A percentile compares a stretch with the other conserved stretches of the same genome.
Evolutionary conservation across 2,329 filamentous ascomycete genomes (phyloP).

Genomic region (Alternaria ventricosa): DNA sequence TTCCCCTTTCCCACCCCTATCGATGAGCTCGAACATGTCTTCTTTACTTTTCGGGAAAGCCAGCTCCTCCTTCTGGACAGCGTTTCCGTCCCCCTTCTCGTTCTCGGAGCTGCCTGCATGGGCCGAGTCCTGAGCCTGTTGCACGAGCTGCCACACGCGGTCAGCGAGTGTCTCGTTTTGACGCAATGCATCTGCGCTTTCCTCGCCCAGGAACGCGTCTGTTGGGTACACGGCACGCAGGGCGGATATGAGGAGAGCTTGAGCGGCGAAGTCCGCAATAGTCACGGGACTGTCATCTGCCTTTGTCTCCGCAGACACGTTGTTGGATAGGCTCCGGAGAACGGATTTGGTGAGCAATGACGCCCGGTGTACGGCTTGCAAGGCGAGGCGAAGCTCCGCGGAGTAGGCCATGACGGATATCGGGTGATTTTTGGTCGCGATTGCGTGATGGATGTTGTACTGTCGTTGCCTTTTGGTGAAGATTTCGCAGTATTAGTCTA

Average conservation of each 20-base stretch:
- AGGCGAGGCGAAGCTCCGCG: constrained; percentile 41
- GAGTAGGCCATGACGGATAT: constrained; percentile 23
- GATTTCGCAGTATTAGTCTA: constrained; percentile 17
- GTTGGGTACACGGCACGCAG: constrained; percentile 61
- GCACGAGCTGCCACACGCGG: constrained; percentile 64
- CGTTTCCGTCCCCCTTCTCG: constrained; percentile 24
- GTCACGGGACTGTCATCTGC: constrained; percentile 67
- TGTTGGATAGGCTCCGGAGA: constrained; percentile 56
- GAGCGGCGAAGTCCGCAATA: constrained; percentile 68
- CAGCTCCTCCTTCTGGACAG: constrained; percentile 18
- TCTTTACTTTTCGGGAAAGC: constrained; percentile 54
- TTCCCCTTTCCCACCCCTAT: constrained; percentile 62
- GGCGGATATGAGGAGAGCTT: constrained; percentile 66
- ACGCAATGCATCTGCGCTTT: constrained; percentile 62
- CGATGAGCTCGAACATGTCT: constrained; percentile 68
- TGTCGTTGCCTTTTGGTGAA: constrained; percentile 7
- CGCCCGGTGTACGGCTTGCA: constrained; percentile 60
- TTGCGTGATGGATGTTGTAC: constrained; percentile 8
- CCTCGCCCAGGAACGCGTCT: constrained; percentile 68
- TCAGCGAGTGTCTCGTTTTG: constrained; percentile 56
- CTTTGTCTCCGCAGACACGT: constrained; percentile 59
- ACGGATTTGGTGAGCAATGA: constrained; percentile 64
- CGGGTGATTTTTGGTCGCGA: neutral
- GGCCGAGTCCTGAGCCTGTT: constrained; percentile 37
- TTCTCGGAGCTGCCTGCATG: constrained; percentile 34